Evolutionary conservation across 2,329 filamentous ascomycete species (phyloP).

Genomic region (Penicillium brasilianum): DNA sequence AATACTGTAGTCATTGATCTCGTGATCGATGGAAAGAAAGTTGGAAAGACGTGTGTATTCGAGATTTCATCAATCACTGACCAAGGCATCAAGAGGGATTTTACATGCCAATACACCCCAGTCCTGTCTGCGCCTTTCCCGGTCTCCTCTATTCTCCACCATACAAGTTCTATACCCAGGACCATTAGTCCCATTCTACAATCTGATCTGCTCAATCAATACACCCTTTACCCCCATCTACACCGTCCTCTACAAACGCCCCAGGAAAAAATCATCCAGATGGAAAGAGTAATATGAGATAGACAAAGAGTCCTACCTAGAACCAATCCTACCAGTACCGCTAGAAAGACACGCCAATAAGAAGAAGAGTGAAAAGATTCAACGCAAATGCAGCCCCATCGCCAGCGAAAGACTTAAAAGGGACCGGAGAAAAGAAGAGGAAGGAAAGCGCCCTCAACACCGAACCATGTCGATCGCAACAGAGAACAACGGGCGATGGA

Average conservation of each 20-base stretch:
- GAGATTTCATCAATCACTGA: too few species aligned
- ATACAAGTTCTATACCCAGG: too few species aligned
- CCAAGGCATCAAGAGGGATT: too few species aligned
- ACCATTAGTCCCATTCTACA: too few species aligned
- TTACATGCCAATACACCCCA: too few species aligned
- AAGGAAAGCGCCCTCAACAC: conserved; percentile 23
- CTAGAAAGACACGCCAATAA: background rate
- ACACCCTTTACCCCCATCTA: background rate
- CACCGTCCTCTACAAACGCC: background rate
- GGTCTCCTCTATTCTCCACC: too few species aligned
- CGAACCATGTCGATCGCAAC: conserved; percentile 25
- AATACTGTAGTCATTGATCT: too few species aligned
- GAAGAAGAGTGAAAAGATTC: background rate
- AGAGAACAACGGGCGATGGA: conserved; percentile 2
- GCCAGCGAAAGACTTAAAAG: background rate
- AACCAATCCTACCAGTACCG: conserved; percentile 3
- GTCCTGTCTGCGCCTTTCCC: too few species aligned
- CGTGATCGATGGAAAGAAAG: too few species aligned
- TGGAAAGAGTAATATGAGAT: conserved; percentile 7
- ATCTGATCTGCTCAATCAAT: too few species aligned
- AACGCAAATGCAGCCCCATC: background rate
- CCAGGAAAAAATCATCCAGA: background rate
- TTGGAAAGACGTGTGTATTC: too few species aligned
- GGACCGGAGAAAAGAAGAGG: conserved; percentile 7
- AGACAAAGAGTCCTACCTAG: background rate